A percentile compares a stretch with the other conserved stretches of the same genome.
These are phyloP conservation scores for Xerocomus nothofagi DNA, from an alignment of 1,284 basidiomycete genomes.

Conservation along the genomic window DNA sequence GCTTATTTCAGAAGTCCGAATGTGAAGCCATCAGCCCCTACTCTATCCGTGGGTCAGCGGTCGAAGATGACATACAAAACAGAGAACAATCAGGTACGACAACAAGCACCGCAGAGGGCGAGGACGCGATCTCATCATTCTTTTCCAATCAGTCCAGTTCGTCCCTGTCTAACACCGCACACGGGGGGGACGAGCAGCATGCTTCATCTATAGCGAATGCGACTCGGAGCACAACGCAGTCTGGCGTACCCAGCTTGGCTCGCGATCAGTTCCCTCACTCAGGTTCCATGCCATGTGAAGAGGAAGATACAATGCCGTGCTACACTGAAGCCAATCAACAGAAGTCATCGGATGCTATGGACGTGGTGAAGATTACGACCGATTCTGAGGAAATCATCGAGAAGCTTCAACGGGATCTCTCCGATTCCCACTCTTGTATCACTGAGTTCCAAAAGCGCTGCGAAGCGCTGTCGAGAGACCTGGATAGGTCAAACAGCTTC, in stretches of 20 bases:
- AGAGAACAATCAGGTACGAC: too few relatives aligned
- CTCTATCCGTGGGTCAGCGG: too few relatives aligned
- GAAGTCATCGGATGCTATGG: background rate
- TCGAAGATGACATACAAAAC: too few relatives aligned
- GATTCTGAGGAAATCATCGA: slow-evolving; percentile 6
- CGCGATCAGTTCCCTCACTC: too few relatives aligned
- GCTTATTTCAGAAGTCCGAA: too few relatives aligned
- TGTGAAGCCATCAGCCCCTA: too few relatives aligned
- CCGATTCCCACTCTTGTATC: background rate
- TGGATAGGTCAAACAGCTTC: slow-evolving; percentile 9
- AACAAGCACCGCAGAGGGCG: background rate
- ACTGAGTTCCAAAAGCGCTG: slow-evolving; percentile 8
- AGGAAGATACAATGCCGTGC: too few relatives aligned
- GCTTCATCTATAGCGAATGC: background rate
- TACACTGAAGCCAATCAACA: background rate
- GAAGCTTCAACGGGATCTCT: slow-evolving; percentile 12
- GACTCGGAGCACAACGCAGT: background rate
- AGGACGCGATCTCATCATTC: background rate
- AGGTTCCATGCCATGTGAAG: background rate
- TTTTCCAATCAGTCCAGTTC: background rate
- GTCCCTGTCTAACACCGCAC: background rate
- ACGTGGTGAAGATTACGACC: background rate
- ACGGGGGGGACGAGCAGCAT: background rate
- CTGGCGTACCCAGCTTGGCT: background rate
- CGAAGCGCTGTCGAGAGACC: slow-evolving; percentile 9